Conservation (phyloP, 2,329 filamentous ascomycete species). For the Botrytis medusae region DNA sequence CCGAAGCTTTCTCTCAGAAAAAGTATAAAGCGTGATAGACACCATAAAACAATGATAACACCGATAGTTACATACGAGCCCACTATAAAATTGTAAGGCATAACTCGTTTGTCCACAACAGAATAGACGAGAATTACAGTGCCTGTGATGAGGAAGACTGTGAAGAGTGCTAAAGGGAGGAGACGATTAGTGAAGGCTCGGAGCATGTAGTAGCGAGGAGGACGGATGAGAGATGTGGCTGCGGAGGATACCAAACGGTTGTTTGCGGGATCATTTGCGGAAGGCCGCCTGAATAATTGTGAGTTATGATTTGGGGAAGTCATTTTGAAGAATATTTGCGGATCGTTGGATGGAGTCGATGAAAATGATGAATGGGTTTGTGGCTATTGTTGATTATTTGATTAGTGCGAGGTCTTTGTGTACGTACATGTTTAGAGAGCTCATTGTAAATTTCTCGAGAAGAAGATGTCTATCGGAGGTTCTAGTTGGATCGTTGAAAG, state of each 20-base stretch:
- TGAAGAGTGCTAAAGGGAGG: background rate
- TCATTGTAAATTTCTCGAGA: background rate
- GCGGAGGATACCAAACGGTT: background rate
- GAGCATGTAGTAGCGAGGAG: background rate
- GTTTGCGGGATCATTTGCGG: background rate
- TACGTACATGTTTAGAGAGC: background rate
- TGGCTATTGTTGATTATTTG: background rate
- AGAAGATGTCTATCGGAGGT: background rate
- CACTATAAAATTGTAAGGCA: background rate
- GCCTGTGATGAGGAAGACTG: background rate
- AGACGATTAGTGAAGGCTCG: background rate
- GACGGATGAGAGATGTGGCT: background rate
- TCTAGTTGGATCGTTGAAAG: background rate
- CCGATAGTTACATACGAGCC: background rate
- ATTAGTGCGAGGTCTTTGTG: background rate
- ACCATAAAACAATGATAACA: background rate
- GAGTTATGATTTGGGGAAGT: background rate
- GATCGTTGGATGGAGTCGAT: background rate
- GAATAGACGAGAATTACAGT: conserved; percentile 1
- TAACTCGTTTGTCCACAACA: background rate
- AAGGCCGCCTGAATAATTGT: background rate
- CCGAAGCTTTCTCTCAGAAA: background rate
- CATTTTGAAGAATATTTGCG: background rate
- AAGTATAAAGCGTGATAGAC: background rate
- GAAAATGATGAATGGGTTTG: background rate